Conservation (phyloP, 805 yeast species). For the Pichia thaimueangensis region DNA sequence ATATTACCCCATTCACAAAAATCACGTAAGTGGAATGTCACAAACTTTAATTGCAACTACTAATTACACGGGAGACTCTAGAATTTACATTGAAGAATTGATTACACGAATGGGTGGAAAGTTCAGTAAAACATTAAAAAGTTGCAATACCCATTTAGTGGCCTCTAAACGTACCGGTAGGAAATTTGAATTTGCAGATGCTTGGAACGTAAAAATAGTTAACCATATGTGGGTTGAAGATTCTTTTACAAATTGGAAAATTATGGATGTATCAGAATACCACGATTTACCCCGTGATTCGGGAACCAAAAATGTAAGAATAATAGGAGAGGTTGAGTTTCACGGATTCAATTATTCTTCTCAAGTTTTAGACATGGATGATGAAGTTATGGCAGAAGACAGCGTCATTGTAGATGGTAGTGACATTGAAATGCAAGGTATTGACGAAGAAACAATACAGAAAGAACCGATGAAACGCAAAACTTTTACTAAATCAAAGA, state of each 20-base stretch:
- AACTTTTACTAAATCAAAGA: too few species aligned
- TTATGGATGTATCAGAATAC: conserved; percentile 44
- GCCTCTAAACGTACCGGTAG: conserved; percentile 63
- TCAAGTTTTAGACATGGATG: too few species aligned
- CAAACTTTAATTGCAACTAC: conserved; percentile 61
- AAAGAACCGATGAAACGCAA: not conserved
- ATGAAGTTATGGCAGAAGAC: not conserved
- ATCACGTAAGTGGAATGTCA: conserved; percentile 47
- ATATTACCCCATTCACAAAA: conserved; percentile 60
- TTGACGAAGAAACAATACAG: too few species aligned
- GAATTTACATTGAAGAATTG: conserved; percentile 62
- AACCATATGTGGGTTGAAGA: conserved; percentile 91
- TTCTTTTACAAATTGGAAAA: conserved; percentile 56
- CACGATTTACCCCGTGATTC: conserved; percentile 34
- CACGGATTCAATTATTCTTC: conserved; percentile 1
- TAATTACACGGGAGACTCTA: conserved; percentile 79
- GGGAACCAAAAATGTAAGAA: conserved; percentile 34
- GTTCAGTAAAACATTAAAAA: conserved; percentile 56
- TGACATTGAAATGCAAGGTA: not conserved
- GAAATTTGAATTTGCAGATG: conserved; percentile 66
- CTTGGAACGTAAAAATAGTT: conserved; percentile 61
- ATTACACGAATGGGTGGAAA: conserved; percentile 67
- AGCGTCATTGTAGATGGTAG: too few species aligned
- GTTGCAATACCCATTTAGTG: conserved; percentile 64
- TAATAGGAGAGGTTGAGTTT: conserved; percentile 35